Evolutionary conservation across 179 eudicot genomes (phyloP), one percentile per base, ranked within the genome.

Genomic region (Corrigiola litoralis): DNA sequence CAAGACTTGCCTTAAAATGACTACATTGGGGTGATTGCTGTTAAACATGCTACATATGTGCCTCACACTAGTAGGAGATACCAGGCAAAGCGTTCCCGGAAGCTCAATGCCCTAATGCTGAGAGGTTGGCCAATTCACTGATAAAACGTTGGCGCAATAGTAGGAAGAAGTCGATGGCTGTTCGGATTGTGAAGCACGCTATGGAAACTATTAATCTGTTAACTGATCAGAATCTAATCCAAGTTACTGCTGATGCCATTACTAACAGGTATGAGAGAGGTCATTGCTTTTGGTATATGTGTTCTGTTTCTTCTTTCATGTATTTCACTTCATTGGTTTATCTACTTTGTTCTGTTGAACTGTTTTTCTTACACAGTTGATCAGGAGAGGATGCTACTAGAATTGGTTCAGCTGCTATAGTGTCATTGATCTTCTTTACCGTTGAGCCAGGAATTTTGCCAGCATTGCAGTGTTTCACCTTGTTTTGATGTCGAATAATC

Each of bases 361-460:
- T 31, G 27, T 2, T 31, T 20, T 14, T 24, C 3, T 44, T 36
- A 24, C 36, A 18, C 57, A 87, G 97, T 79, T 95, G 95, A 5
- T 95, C 95, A 12, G 79, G 97, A 29, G 95, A 90, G 78, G 95
- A 90, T 79, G 97, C 97, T 0, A 90, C 97, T 42, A 58, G 92
- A 66, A 90, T 90, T 70, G 97, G 97, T 4, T 90, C 97, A 0
- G 97, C 97, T 68, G 97, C 95, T 79, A 95, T 90, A 48, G 97
- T 90, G 63, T n/a, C n/a, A n/a, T n/a, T n/a, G n/a, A n/a, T n/a
- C n/a, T n/a, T n/a, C 14, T 27, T 29, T 53, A 14, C 14, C 12
- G 36, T 44, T 44, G 17, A 17, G 6, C 18, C 17, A 6, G n/a
- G 16, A 3, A 44, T 16, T 44, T 44, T 16, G 21, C n/a, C 4